Base-by-base conservation (phyloP, 257 asterid genomes). In the Thymus mandschuricus region DNA sequence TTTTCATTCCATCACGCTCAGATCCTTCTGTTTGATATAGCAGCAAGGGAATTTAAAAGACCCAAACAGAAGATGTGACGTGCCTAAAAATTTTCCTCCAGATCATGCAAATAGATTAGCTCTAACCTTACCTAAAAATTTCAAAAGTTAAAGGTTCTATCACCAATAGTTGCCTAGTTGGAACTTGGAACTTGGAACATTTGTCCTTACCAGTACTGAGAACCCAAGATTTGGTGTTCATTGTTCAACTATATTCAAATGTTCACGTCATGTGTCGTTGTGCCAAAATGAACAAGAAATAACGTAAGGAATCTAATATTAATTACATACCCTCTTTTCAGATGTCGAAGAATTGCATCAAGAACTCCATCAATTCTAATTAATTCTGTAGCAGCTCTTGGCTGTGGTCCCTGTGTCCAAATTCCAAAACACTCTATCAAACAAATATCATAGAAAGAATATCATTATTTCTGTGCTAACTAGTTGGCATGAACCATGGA, bases 311-410 rank as follows among this genome's bases (percentile, higher is more conserved):
- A 30, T 21, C 40, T 29, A 73, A 74, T 44, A 60, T 54, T 59
- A 51, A 70, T 56, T 38, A 77, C 96, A 82, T 82, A 95, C 99
- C 88, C 96, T 79, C 77, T 89, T 82, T 77, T 86, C 81, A 95
- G 81, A 83, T 89, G 96, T 72, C 84, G 86, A 69, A 87, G 88
- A 85, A 89, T 87, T 60, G 90, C 91, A 77, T 89, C 92, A 66
- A 83, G 84, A 51, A 95, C 84, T 28, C 98, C 98, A 64, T 88
- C 96, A 66, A 81, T 79, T 77, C 84, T 88, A 60, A 95, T 90
- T 54, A 92, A 74, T 68, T 95, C 97, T 1, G 93, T 82, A 27
- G 97, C 96, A 82, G 97, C 97, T 86, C 64, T 85, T 45, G 91
- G 70, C 58, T 86, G 85, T 35, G 97, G 99, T 70, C 98, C 99